Evolutionary conservation across 257 asterid genomes (phyloP), one percentile per base, ranked within the genome.

Genomic region (Ligustrum vulgare): DNA sequence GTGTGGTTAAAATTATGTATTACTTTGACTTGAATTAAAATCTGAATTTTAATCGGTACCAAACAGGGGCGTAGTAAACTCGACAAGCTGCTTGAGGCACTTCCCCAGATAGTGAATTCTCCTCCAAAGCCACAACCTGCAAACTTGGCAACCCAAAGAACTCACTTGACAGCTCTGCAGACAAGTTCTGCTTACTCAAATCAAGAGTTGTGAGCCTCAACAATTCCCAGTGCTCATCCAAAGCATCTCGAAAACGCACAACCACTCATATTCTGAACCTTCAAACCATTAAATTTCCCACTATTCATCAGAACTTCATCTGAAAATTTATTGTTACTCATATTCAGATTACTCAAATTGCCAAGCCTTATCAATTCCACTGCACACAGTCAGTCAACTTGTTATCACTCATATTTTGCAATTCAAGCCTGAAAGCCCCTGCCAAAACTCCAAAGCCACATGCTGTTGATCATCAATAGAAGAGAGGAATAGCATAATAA

Each of bases 1-100:
- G 31, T 28, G 31, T 28, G 31, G 31, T 28, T 28, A 28, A 28
- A 28, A 28, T 28, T 28, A 28, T 0, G 31, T 28, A 1, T 28
- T 28, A 28, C 31, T 28, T 28, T 28, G 31, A 28, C 31, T 28
- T 28, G 1, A 1, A 28, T 28, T 28, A 28, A 28, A 28, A 28
- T 28, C 31, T 28, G 31, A 28, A 28, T 28, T 28, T 28, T 28
- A 28, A 28, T 28, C 1, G 31, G 31, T 28, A 28, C n/a, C n/a
- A n/a, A n/a, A n/a, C n/a, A n/a, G n/a, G n/a, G n/a, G n/a, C n/a
- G 76, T 79, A 82, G 83, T 82, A 92, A 81, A 78, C 91, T 60
- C 3, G 94, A 88, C 77, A 90, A 78, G 85, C 97, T 90, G 78
- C 97, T 85, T 90, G 93, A 66, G 97, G 96, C 80, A 92, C 66